Base-by-base conservation (phyloP, 352 stramenopile genomes). In the Phytopythium aichiense region DNA sequence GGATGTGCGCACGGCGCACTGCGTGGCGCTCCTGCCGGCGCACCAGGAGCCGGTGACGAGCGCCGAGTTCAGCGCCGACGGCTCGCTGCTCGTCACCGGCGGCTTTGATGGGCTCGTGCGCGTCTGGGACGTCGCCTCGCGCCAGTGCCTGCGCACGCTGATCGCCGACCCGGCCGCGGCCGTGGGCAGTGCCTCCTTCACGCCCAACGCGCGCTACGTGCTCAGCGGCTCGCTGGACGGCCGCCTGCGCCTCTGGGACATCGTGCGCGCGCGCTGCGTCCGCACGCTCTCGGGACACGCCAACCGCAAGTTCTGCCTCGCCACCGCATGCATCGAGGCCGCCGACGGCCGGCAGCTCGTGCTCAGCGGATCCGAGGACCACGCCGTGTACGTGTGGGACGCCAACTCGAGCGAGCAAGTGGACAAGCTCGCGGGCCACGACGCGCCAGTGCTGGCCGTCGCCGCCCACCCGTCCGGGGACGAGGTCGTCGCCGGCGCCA, bases 121-220 rank as follows among this genome's bases (percentile, higher is more conserved):
- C 49, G 87, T 99, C 35, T 99, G 97, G 97, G 97, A 99, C 79
- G 93, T 97, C n/a, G 89, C 88, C 23, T 97, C 91, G 28, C 94
- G 92, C 48, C 89, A 98, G 71, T 99, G 96, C 73, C 73, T 99
- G 28, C 97, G 97, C 43, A 98, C 96, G 33, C 84, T 98, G 31
- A 88, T 98, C 45, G 56, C 77, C 38, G 74, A 84, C 12, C 72
- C 77, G 7, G 69, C 76, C 1, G 77, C 72, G 20, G 81, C 84
- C 4, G 82, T 92, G 46, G 89, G 81, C 22, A 86, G 84, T 63
- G 92, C 94, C 7, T 80, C 73, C 18, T 99, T 98, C 74, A 91
- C 89, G 33, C 94, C 96, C 37, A 99, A 99, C 71, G 92, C 92
- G 38, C 87, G 92, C 45, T 99, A 91, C 67, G 76, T 99, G 16